Base-by-base conservation (phyloP, 73 alveolate genomes). In the Uronychia binucleata region DNA sequence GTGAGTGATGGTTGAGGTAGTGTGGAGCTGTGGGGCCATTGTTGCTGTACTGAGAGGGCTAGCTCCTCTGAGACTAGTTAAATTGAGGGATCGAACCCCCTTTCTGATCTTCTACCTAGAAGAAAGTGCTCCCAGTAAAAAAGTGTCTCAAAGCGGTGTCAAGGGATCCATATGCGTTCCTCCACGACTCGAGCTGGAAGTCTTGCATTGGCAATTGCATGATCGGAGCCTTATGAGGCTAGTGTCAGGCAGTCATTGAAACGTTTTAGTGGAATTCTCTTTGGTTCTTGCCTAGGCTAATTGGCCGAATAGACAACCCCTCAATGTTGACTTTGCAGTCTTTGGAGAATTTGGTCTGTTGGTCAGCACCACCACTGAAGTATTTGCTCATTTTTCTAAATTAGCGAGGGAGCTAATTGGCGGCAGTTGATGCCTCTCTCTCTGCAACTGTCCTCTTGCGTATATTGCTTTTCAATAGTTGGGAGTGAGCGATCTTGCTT, bases 181-280 rank as follows among this genome's bases (percentile, higher is more conserved):
- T 76, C 91, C 91, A 85, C 57, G 30, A 34, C 58, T 85, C 91
- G n/a, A 85, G 78, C 32, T 85, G 78, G 58, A 34, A 85, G 59
- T 85, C 91, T 77, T 85, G 57, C 86, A 85, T 77, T 19, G 91
- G 91, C 46, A 85, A 34, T 58, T 85, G 76, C 76, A 74, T 80
- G 1, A 85, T 26, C n/a, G 25, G 1, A 1, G 86, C 81, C 78
- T 77, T 77, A 46, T 5, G 5, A 46, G 67, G 19, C 67, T 19
- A 46, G 67, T 46, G 67, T 19, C 67, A 46, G 67, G 67, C 5
- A 11, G 67, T 46, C n/a, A 46, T 5, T 46, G 19, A 46, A 46
- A 11, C 19, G 67, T 46, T 46, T 46, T 46, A 46, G 5, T 19
- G 5, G 67, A 19, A 5, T 46, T 46, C 67, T 46, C 67, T 46